Base-by-base conservation (phyloP, 768 basidiomycete species). In the Cubamyces sp. region DNA sequence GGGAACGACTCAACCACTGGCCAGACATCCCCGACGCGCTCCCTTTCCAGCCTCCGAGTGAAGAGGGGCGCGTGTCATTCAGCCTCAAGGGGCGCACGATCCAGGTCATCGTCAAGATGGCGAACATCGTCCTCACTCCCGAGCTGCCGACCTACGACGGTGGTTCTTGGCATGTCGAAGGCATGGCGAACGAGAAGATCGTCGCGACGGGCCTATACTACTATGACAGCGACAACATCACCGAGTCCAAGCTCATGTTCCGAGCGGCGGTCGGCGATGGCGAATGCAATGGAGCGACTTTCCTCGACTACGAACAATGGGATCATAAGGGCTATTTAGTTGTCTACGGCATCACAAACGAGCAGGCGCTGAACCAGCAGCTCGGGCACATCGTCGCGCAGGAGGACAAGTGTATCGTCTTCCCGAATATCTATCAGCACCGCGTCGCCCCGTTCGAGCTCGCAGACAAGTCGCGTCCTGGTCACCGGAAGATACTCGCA, bases 31-130 rank as follows among this genome's bases (percentile, higher is more conserved):
- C 56, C n/a, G 50, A 57, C 45, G 43, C 43, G 25, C 23, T 19
- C 18, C 51, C 56, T 6, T 57, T 57, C 46, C n/a, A 34, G 5
- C 46, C 51, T 15, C 45, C 50, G 9, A 23, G 26, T 18, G 8
- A 14, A 16, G 39, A 43, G 6, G 37, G 34, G 18, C 42, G 58
- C 18, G 49, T 43, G 16, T 28, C 55, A 12, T 37, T 67, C 39
- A 50, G 26, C 28, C 50, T 71, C n/a, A 53, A 54, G 12, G 71
- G 66, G 14, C 54, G 63, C 26, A 67, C 54, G 8, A 49, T 76
- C 0, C 75, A 75, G 41, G 76, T 81, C 45, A 74, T 73, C 37
- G 77, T 81, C 25, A 82, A 80, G 69, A 66, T 80, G 8, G 69
- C 79, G 6, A 76, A 72, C 41, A 76, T 76, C 25, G 51, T 66